Percentiles rank a stretch among this genome's conserved stretches.
These are phyloP conservation scores for Dalbergia cultrata DNA, from an alignment of 306 rosid species.

Conservation along the genomic window DNA sequence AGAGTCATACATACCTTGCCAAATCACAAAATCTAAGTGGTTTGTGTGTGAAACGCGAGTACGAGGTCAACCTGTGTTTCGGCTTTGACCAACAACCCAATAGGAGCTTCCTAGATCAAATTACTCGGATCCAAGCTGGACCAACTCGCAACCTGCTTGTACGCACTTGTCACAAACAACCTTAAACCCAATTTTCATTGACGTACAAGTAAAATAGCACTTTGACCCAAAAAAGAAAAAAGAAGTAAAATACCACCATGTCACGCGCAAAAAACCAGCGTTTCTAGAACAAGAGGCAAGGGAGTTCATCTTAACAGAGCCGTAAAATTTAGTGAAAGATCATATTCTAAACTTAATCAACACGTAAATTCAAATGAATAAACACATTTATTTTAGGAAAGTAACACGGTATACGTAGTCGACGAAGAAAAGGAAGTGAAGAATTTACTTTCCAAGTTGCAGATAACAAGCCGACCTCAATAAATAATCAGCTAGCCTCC, in stretches of 20 bases:
- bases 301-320: background rate
- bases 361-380: background rate
- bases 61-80: background rate
- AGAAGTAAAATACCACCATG: too few relatives aligned
- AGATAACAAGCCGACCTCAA: background rate
- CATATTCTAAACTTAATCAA: background rate
- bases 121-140: background rate
- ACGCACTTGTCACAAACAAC: background rate
- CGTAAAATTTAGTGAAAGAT: background rate
- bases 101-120: background rate
- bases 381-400: background rate
- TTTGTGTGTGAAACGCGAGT: background rate
- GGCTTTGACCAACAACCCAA: conserved; percentile 24
- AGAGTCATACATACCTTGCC: background rate
- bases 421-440: background rate
- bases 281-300: background rate
- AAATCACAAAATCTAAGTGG: background rate
- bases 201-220: conserved; percentile 1
- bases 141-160: background rate
- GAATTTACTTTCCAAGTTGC: background rate
- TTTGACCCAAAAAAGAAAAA: too few relatives aligned
- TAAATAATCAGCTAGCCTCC: background rate
- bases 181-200: background rate
- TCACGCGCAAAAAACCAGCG: background rate
- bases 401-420: background rate